Base-by-base conservation (phyloP, 2,329 filamentous ascomycete species). In the Colletotrichum cuscutae region DNA sequence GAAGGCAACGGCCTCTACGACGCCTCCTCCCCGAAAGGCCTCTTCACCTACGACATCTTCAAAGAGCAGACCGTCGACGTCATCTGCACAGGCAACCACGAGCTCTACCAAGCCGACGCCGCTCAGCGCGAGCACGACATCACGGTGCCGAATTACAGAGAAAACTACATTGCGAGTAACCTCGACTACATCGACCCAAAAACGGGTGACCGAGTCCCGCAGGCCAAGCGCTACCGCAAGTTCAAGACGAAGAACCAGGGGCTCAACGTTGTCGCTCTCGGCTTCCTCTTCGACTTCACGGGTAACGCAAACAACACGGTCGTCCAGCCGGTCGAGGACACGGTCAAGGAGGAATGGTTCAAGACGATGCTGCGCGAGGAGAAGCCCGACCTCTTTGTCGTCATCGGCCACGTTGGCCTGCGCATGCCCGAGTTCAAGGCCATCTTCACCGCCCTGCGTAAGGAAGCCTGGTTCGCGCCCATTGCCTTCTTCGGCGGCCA, bases 1-100 rank as follows among this genome's bases (percentile, higher is more conserved):
- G 97, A 98, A 82, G 95, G 96, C 46, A 98, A 98, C 80, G 97
- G 96, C 1, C 89, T 99, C 4, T 98, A 98, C 82, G 97, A 98
- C 80, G 93, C 92, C 5, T 98, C 95, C 0, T 86, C 89, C 32
- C 97, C 97, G 9, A 97, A 97, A 80, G 97, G 97, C 26, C 88
- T 92, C 78, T 98, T 95, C 81, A 95, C 94, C 1, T 96, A 95
- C 79, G 93, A 96, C 75, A 97, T 98, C 68, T 91, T 97, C 79
- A 92, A 91, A 74, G 87, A 97, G 79, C 95, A 98, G 79, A 83
- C 91, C 56, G 91, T 98, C 76, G 96, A 98, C 80, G 84, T 98
- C 30, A 88, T 98, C 60, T 96, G 92, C 77, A 93, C 92, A 1
- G 97, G 97, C 62, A 99, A 99, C 79, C 97, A 99, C 84, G 97